Evolutionary conservation across 495 filamentous ascomycete genomes (phyloP).

Genomic region (Neurospora africana): DNA sequence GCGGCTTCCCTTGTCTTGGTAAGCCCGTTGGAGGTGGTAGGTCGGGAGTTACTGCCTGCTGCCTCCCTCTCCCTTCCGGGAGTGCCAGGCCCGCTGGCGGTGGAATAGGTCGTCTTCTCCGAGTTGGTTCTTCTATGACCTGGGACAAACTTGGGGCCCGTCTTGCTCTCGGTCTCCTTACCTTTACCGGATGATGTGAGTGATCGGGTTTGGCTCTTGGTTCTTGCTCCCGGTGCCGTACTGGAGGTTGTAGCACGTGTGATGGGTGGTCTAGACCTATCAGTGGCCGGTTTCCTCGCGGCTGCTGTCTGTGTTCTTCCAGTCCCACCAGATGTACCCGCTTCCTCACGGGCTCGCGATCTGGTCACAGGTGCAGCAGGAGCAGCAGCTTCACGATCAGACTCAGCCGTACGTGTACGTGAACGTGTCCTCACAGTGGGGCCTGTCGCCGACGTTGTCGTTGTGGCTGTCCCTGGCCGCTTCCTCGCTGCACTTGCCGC

Average conservation of each 20-base stretch:
- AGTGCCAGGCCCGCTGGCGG: not conserved
- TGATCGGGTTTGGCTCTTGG: not conserved
- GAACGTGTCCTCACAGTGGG: not conserved
- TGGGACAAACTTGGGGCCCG: not conserved
- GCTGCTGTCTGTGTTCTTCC: not conserved
- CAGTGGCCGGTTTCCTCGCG: not conserved
- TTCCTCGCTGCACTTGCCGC: not conserved
- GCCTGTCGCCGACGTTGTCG: not conserved
- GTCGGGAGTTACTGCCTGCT: not conserved
- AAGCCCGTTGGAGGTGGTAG: not conserved
- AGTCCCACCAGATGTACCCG: not conserved
- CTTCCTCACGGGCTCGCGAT: not conserved
- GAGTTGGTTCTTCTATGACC: not conserved
- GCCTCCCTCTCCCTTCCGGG: not conserved
- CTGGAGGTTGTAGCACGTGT: not conserved
- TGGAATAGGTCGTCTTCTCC: not conserved
- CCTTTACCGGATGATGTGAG: not conserved
- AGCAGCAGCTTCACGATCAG: not conserved
- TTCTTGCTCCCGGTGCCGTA: not conserved
- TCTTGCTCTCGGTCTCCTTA: not conserved
- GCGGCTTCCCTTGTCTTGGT: not conserved
- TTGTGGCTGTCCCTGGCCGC: not conserved
- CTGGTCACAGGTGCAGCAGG: not conserved
- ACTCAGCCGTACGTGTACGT: not conserved
- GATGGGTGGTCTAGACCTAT: not conserved